Conservation (phyloP, 805 yeast species). For the Hanseniaspora singularis region DNA sequence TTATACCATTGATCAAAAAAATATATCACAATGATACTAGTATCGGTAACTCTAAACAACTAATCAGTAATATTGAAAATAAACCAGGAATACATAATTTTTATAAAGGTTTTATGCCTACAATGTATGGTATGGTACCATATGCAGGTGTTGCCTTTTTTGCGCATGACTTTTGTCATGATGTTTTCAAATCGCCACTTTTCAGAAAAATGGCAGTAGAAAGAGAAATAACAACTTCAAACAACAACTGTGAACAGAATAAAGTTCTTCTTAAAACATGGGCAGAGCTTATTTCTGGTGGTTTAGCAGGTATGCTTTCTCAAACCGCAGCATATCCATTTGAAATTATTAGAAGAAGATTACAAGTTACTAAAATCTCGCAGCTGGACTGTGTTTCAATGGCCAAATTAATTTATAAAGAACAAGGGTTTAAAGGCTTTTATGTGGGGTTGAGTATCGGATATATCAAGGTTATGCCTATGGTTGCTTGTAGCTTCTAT, state of each 20-base stretch:
- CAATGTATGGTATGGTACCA: constrained; percentile 90
- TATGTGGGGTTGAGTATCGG: constrained; percentile 94
- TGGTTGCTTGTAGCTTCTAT: constrained; percentile 92
- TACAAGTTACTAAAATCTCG: constrained; percentile 76
- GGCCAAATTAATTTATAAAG: constrained; percentile 49
- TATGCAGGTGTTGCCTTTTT: constrained; percentile 96
- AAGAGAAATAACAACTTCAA: background rate
- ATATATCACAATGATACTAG: constrained; percentile 22
- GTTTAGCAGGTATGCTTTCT: constrained; percentile 86
- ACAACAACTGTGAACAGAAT: constrained; percentile 22
- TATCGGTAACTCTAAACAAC: background rate
- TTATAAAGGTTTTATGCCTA: constrained; percentile 89
- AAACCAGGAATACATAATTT: constrained; percentile 38
- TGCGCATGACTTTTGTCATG: constrained; percentile 86
- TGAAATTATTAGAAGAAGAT: constrained; percentile 84
- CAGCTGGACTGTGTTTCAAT: constrained; percentile 38
- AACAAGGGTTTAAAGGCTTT: constrained; percentile 75
- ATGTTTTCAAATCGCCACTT: constrained; percentile 53
- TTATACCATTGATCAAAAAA: constrained; percentile 24
- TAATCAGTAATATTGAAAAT: background rate
- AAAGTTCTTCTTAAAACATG: constrained; percentile 61
- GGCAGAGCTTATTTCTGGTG: constrained; percentile 93
- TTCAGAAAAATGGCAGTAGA: constrained; percentile 45
- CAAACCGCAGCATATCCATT: constrained; percentile 96
- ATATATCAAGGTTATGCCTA: constrained; percentile 85